Evolutionary conservation across 2,329 filamentous ascomycete species (phyloP), one percentile per base, ranked within the genome.

Genomic region (Fusarium albosuccineum): DNA sequence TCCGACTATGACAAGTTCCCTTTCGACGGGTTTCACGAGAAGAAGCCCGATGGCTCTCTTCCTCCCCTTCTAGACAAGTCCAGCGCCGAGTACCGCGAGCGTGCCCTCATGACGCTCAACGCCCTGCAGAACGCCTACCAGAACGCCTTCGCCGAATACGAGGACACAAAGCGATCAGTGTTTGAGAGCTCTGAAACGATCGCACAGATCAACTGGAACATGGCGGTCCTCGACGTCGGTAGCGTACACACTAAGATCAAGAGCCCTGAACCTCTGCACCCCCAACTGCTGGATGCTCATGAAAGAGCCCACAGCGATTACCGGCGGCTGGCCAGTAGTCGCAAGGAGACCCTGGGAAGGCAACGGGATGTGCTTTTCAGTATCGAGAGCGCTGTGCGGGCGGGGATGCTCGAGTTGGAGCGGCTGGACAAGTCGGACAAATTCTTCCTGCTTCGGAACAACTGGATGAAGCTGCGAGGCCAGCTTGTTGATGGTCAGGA

Each of bases 191-290:
- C 30, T 11, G 67, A 70, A 29, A 14, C 30, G 9, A 3, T 29
- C 7, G 56, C 65, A 0, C 44, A 62, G 16, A 9, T 44, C 33
- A 30, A 37, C 13, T 70, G 63, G 63, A 70, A 70, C 34, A 16
- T 41, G 7, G 59, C 45, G n/a, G 42, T 67, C 6, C 49, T 69
- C 11, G 39, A 67, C n/a, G 9, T 30, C 9, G 6, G 9, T 29
- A 30, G 33, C 44, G 44, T 46, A 9, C 9, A n/a, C n/a, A n/a
- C 29, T 1, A 30, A 60, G 14, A 4, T 60, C 5, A 8, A 44
- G 4, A 40, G 33, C 9, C 33, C 60, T 7, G 30, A 60, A 34
- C 22, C 14, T 4, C 26, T 62, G 16, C n/a, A 37, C 13, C 17
- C 17, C 17, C 17, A 22, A 22, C 17, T 22, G 17, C 17, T 22